Conservation (phyloP, 306 rosid species). For the Corylus avellana region DNA sequence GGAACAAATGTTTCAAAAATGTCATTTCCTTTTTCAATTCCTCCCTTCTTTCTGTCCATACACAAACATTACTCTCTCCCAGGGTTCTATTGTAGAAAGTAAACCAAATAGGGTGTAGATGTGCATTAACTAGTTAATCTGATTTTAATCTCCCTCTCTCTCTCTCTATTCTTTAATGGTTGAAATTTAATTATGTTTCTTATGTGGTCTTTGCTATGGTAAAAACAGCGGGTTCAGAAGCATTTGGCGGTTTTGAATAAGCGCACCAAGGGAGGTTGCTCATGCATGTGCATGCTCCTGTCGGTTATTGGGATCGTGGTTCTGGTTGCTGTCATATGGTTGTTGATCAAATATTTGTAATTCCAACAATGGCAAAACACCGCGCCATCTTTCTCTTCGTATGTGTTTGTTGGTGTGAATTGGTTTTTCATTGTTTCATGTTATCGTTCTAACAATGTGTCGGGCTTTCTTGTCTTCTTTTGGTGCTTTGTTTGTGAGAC, state of each 20-base stretch:
- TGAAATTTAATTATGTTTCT: conserved; percentile 20
- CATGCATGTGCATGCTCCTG: conserved; percentile 87
- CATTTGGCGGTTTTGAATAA: conserved; percentile 84
- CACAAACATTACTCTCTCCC: background rate
- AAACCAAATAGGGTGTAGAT: background rate
- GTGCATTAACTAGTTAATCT: too few relatives aligned
- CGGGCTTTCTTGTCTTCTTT: conserved; percentile 10
- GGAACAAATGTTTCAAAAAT: too few relatives aligned
- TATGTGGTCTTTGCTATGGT: conserved; percentile 24
- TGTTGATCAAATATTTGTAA: conserved; percentile 79
- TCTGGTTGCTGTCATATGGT: conserved; percentile 62
- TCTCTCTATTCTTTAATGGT: background rate
- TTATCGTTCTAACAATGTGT: conserved; percentile 19
- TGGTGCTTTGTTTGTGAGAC: background rate
- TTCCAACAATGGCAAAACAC: conserved; percentile 11
- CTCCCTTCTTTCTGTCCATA: too few relatives aligned
- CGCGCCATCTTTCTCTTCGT: background rate
- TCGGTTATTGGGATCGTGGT: conserved; percentile 74
- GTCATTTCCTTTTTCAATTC: too few relatives aligned
- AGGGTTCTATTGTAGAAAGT: background rate
- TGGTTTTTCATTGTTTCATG: background rate
- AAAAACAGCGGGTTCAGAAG: conserved; percentile 91
- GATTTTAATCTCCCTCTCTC: background rate
- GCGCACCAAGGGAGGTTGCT: conserved; percentile 86
- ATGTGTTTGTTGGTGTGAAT: conserved; percentile 29